phyloP scores from a whole-genome alignment of 352 stramenopile genomes.

The Pythium grandisporangium region DNA sequence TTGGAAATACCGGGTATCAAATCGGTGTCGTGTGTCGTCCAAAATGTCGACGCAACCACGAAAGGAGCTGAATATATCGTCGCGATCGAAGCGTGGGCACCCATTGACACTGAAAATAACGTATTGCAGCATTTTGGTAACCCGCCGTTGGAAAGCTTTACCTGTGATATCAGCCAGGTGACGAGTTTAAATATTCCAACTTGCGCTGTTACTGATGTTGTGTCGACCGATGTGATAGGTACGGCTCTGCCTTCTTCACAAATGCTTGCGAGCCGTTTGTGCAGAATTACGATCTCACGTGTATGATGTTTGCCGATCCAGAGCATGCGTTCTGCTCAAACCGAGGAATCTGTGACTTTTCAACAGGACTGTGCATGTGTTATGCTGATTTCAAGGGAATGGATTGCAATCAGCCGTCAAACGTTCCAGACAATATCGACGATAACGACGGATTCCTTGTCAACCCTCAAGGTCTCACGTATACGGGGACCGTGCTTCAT shows the following conservation, averaged over 20 bases:
- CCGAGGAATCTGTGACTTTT: slow-evolving; percentile 72
- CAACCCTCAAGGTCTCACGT: slow-evolving; percentile 36
- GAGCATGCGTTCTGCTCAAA: slow-evolving; percentile 77
- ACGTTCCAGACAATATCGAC: slow-evolving; percentile 55
- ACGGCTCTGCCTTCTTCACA: no score
- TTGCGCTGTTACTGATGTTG: slow-evolving; percentile 60
- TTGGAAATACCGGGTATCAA: slow-evolving; percentile 27
- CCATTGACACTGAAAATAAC: slow-evolving; percentile 73
- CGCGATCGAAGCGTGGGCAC: slow-evolving; percentile 46
- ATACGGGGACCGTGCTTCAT: slow-evolving; percentile 51
- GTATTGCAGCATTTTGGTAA: slow-evolving; percentile 73
- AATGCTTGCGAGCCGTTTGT: no score
- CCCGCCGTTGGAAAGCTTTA: slow-evolving; percentile 58
- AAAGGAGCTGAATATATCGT: slow-evolving; percentile 58
- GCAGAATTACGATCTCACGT: no score
- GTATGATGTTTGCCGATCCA: slow-evolving; percentile 8
- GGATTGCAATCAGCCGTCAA: slow-evolving; percentile 62
- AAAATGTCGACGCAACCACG: slow-evolving; percentile 17
- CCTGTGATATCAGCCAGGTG: slow-evolving; percentile 57
- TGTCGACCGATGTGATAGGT: slow-evolving; percentile 43
- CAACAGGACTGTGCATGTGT: slow-evolving; percentile 51
- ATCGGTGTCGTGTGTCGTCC: slow-evolving; percentile 25
- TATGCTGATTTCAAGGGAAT: slow-evolving; percentile 67
- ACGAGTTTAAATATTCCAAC: slow-evolving; percentile 29
- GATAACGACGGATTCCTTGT: slow-evolving; percentile 69